Evolutionary conservation across 2,329 filamentous ascomycete genomes (phyloP), one percentile per base, ranked within the genome.

Genomic region (Herpotrichia juniperi): DNA sequence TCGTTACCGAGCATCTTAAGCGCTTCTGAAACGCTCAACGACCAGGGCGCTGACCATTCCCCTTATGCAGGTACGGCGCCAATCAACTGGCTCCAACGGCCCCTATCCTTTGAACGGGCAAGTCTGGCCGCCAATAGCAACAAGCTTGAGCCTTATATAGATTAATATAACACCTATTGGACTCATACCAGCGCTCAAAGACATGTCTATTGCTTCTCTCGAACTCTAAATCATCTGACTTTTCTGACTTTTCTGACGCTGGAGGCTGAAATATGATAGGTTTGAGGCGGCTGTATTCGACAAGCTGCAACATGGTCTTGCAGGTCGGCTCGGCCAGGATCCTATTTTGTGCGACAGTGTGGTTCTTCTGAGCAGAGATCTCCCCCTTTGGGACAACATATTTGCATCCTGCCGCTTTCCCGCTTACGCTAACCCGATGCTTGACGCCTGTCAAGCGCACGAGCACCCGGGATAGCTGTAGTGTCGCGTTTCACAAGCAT

Each of bases 1-100:
- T 25, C 17, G 24, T 35, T 46, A 51, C 47, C 51, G 44, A 57
- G 61, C 47, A 49, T 35, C 50, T 44, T 51, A 53, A 53, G 62
- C 58, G 56, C 55, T 61, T 62, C 57, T 68, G 67, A 70, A 71
- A 71, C 69, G 56, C 61, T 37, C 60, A 57, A 61, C 52, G 55
- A 11, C 57, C 54, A 49, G 47, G 53, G 49, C 54, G 55, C 53
- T 61, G 56, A 47, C 53, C 35, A 47, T 49, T 50, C 50, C 43
- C 17, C 22, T 61, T 42, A 69, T 70, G 67, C 68, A 63, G 56
- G 51, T 51, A 59, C 61, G 16, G 43, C 19, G 42, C 56, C 43
- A 58, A 56, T 58, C 28, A 47, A 28, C 30, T 21, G 28, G 39
- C 24, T n/a, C 21, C 4, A 39, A 37, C 51, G 25, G 51, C 51